Percentiles rank a stretch among this genome's conserved stretches.
Conservation (phyloP, 2,329 filamentous ascomycete species). For the Penicillium sp. region DNA sequence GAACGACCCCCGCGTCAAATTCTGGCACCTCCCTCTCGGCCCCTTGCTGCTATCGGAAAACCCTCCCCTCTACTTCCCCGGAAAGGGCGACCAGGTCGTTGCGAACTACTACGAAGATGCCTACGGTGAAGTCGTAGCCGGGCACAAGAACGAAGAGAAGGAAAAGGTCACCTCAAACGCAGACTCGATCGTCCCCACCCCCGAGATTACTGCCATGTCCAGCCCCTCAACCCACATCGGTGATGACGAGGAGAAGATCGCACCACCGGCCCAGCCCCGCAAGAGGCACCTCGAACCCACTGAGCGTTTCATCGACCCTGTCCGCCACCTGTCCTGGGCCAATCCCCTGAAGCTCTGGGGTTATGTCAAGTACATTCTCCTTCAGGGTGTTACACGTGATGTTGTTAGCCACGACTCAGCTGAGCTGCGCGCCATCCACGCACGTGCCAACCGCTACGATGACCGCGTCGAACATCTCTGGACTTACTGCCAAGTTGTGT, state of each 20-base stretch:
- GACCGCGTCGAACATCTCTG: constrained; percentile 49
- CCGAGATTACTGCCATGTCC: constrained; percentile 4
- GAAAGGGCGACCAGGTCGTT: constrained; percentile 35
- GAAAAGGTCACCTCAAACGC: constrained; percentile 1
- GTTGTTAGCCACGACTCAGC: constrained; percentile 41
- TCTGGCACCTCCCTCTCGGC: constrained; percentile 38
- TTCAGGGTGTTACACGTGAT: constrained; percentile 45
- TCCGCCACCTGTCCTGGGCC: constrained; percentile 7
- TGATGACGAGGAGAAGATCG: constrained; percentile 13
- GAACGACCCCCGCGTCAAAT: constrained; percentile 20
- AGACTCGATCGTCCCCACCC: constrained; percentile 5
- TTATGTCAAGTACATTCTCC: constrained; percentile 45
- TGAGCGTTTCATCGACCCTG: constrained; percentile 27
- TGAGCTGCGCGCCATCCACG: constrained; percentile 37
- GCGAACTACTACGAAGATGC: constrained; percentile 42
- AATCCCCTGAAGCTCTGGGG: constrained; percentile 31
- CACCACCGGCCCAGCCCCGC: constrained; percentile 19
- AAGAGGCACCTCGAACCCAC: constrained; percentile 19
- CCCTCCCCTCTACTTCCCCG: constrained; percentile 42
- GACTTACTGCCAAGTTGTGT: constrained; percentile 44
- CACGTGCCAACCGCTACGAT: constrained; percentile 46
- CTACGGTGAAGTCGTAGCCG: constrained; percentile 27
- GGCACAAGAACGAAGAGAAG: constrained; percentile 6
- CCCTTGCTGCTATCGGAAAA: constrained; percentile 41
- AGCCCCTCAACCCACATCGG: constrained; percentile 3